phyloP scores from a whole-genome alignment of 2,329 filamentous ascomycete genomes.

The Aspergillus sergii region DNA sequence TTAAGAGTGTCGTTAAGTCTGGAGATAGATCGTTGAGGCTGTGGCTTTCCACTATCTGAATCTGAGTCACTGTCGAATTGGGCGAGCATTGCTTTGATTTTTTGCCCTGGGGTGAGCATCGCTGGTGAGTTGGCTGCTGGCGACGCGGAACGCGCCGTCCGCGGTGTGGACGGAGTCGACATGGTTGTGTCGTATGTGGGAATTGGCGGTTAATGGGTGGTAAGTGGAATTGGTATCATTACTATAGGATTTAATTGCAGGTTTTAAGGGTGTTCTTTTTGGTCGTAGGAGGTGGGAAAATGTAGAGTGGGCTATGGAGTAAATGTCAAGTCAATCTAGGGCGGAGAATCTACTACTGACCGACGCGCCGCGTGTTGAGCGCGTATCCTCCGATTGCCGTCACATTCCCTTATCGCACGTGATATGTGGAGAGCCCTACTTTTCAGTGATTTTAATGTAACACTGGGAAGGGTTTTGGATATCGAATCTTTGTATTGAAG shows the following conservation, averaged over 20 bases:
- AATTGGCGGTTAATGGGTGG: neutral
- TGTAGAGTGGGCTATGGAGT: neutral
- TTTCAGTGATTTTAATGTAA: neutral
- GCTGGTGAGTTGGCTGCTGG: conserved; percentile 30
- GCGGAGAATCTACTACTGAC: conserved; percentile 14
- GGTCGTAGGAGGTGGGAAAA: neutral
- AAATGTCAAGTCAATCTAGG: conserved; percentile 9
- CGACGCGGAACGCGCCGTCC: conserved; percentile 36
- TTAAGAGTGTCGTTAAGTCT: conserved; percentile 7
- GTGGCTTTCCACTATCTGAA: conserved; percentile 41
- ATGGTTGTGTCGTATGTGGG: conserved; percentile 16
- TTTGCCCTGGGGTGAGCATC: conserved; percentile 49
- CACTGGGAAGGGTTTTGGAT: neutral
- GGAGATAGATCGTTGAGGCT: conserved; percentile 12
- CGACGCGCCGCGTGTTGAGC: conserved; percentile 18
- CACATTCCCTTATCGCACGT: conserved; percentile 19
- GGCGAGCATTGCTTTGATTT: conserved; percentile 54
- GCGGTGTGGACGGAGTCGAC: conserved; percentile 38
- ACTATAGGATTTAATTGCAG: neutral
- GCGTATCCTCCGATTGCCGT: conserved; percentile 9
- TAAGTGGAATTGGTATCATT: neutral
- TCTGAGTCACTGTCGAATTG: conserved; percentile 52
- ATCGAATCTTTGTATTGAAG: neutral
- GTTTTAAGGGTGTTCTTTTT: too few relatives aligned
- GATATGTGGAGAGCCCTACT: conserved; percentile 2